A percentile compares a stretch with the other conserved stretches of the same genome.
Evolutionary conservation across 768 basidiomycete genomes (phyloP).

Genomic region (Austroboletus eburneus): DNA sequence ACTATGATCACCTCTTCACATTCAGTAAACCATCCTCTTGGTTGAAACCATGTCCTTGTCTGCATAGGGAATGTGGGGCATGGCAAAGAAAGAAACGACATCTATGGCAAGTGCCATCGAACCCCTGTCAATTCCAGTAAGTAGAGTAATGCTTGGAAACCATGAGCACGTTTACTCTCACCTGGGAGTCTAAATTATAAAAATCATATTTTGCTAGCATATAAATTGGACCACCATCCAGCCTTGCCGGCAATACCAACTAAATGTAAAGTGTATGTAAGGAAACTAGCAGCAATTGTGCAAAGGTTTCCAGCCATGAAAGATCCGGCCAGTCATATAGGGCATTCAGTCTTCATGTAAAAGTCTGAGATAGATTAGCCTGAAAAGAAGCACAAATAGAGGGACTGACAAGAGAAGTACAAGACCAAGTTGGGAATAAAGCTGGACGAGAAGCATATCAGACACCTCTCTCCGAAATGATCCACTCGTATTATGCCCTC

Average conservation of each 20-base stretch:
- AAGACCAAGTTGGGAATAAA: slow-evolving; percentile 59
- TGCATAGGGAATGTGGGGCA: slow-evolving; percentile 59
- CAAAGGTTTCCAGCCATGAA: slow-evolving; percentile 59
- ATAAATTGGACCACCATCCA: slow-evolving; percentile 30
- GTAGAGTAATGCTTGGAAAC: neutral
- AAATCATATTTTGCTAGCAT: neutral
- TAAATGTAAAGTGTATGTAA: slow-evolving; percentile 51
- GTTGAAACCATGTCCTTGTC: slow-evolving; percentile 53
- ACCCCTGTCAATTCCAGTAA: neutral
- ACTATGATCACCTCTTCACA: slow-evolving; percentile 62
- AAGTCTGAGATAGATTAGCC: slow-evolving; percentile 27
- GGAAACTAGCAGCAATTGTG: slow-evolving; percentile 54
- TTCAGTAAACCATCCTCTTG: slow-evolving; percentile 61
- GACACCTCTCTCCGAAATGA: neutral
- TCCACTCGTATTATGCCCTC: slow-evolving; percentile 33
- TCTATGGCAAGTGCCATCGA: slow-evolving; percentile 49
- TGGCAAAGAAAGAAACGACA: slow-evolving; percentile 49
- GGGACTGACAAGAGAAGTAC: slow-evolving; percentile 52
- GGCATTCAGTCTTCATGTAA: slow-evolving; percentile 55
- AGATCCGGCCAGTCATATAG: slow-evolving; percentile 55
- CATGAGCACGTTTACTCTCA: slow-evolving; percentile 37
- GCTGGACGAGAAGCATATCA: slow-evolving; percentile 20
- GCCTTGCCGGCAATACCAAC: slow-evolving; percentile 6
- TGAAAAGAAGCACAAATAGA: neutral
- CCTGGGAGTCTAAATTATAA: slow-evolving; percentile 15